Evolutionary conservation across 495 filamentous ascomycete genomes (phyloP), one percentile per base, ranked within the genome.

Genomic region (Penicillium psychrofluorescens): DNA sequence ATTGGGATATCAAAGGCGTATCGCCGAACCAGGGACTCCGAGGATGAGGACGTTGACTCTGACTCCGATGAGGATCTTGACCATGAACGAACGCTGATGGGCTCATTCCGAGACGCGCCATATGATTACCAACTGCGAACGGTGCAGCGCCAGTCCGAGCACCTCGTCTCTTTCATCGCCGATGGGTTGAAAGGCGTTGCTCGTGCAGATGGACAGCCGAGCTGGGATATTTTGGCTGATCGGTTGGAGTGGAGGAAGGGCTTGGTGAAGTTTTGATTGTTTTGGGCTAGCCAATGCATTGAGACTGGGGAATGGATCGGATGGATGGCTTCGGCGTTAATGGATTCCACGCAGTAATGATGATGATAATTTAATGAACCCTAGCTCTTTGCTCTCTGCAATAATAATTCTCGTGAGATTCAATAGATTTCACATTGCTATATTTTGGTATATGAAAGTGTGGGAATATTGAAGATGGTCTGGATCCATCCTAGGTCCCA

Each of bases 211-310:
- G 73, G 63, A 12, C 61, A 68, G n/a, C 49, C 60, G 8, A 64
- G 59, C 37, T 76, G 77, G 69, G 70, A 76, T 29, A 67, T 73
- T 40, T 58, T 80, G 35, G 75, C 75, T 7, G 72, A 74, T 29
- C 63, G 59, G 37, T 36, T 66, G 15, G 62, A 65, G 28, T 66
- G 62, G 62, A 51, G 50, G 15, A 59, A 50, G 11, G 41, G 35
- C 15, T 53, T 40, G 40, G 33, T 38, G 9, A 45, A 16, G 27
- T 12, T 13, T 14, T 44, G 13, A 38, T 43, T 34, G 1, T 12
- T 34, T 34, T 6, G 9, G 1, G 9, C n/a, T 34, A 3, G 10
- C n/a, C 9, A 11, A 10, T 34, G 9, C 32, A 11, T 12, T 34
- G 32, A 5, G 10, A 34, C n/a, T 34, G 9, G n/a, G 32, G 2